Base-by-base conservation (phyloP, 2,329 filamentous ascomycete genomes). In the Sporothrix inflata region DNA sequence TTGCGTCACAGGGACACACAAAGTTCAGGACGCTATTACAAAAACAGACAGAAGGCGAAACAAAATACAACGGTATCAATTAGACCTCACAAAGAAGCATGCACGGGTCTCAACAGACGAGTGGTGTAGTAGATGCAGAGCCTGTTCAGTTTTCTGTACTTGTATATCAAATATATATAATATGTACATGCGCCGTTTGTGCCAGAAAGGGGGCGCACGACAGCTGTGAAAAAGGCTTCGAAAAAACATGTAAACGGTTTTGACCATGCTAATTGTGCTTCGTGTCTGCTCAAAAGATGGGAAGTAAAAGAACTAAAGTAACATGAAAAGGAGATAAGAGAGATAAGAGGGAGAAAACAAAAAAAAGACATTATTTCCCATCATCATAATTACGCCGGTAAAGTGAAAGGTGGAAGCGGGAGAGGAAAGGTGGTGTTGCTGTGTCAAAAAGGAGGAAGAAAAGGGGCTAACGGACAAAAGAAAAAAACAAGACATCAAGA, bases 311-410 rank as follows among this genome's bases (percentile, higher is more conserved):
- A 42, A 1, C 24, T 21, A 24, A 34, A 45, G 42, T 49, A 34
- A 66, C 12, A 66, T 16, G 40, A 30, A n/a, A 4, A 42, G 19
- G 40, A 11, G 4, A 14, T 16, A n/a, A 11, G n/a, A 42, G 19
- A 19, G 42, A 30, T 11, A 38, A 21, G 12, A 42, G 14, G 42
- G 55, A 21, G 21, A 53, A 38, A 21, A 40, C 3, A 42, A 24
- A n/a, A 49, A 49, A 24, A 21, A 63, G 45, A 63, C 34, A 72
- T 72, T 61, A 49, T 34, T 66, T 47, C 71, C 68, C 71, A 49
- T 71, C 61, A 73, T 73, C 57, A 73, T 42, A 42, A 73, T 71
- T 71, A 73, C 68, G 69, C 71, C 71, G 65, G 68, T 57, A 47
- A 57, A 24, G n/a, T 51, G 49, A 69, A 57, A 61, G 16, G 53